Evolutionary conservation across 2,329 filamentous ascomycete genomes (phyloP).

Genomic region (Phyllosticta citribraziliensis): DNA sequence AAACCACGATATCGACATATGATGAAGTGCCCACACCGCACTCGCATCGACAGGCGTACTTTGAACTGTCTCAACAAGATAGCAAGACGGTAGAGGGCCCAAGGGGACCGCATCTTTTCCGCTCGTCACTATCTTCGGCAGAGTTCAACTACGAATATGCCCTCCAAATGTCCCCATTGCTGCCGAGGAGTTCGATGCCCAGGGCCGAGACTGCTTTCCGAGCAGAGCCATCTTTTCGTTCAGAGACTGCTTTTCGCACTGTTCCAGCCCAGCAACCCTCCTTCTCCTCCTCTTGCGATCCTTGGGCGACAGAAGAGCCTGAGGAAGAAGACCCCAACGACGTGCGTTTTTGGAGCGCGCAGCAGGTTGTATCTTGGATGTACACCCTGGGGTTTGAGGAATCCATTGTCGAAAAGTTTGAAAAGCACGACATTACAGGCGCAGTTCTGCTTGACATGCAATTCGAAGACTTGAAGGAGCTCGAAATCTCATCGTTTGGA

Average conservation of each 20-base stretch:
- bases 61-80: constrained; percentile 46
- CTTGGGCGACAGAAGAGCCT: constrained; percentile 4
- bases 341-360: constrained; percentile 59
- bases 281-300: background rate
- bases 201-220: constrained; percentile 33
- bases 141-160: constrained; percentile 41
- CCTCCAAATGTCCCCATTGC: constrained; percentile 63
- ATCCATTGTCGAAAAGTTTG: constrained; percentile 69
- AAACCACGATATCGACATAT: constrained; percentile 78
- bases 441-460: constrained; percentile 81
- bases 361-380: constrained; percentile 81
- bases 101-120: constrained; percentile 77
- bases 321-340: constrained; percentile 49
- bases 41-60: constrained; percentile 52
- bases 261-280: constrained; percentile 1
- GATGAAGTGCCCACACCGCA: constrained; percentile 74
- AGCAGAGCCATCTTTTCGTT: constrained; percentile 10
- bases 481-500: constrained; percentile 72
- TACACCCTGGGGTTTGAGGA: constrained; percentile 70
- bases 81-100: constrained; percentile 68
- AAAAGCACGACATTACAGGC: constrained; percentile 86
- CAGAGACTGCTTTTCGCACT: background rate
- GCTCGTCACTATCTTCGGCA: constrained; percentile 53
- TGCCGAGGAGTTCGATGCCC: constrained; percentile 49
- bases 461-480: constrained; percentile 75